Percentiles rank a stretch among this genome's conserved stretches.
phyloP scores from a whole-genome alignment of 306 rosid species.

The Rosa lucieae region DNA sequence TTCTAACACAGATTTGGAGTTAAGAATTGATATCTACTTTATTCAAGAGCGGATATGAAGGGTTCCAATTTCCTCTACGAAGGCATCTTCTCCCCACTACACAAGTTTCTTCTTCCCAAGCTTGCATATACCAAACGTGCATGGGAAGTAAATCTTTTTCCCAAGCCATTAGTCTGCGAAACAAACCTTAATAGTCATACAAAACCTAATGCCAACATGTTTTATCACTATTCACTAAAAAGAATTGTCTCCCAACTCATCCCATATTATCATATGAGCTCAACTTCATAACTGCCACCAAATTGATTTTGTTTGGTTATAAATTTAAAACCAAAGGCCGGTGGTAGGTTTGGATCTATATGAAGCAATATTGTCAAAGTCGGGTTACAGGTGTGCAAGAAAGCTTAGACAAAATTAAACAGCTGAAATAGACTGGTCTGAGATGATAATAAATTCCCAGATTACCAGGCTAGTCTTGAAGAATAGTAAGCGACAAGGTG shows the following conservation, averaged over 20 bases:
- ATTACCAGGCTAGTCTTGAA: background rate
- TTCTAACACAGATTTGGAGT: background rate
- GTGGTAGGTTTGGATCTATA: background rate
- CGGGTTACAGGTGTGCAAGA: constrained; percentile 1
- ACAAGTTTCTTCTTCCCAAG: background rate
- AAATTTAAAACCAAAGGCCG: background rate
- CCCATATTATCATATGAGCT: background rate
- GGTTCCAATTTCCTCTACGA: background rate
- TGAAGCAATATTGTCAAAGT: background rate
- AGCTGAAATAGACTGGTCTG: background rate
- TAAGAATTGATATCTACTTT: background rate
- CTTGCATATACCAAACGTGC: background rate
- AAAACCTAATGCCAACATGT: background rate
- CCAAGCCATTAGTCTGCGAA: background rate
- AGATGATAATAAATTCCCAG: background rate
- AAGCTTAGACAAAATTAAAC: background rate
- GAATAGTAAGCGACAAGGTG: background rate
- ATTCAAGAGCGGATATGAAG: background rate
- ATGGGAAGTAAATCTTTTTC: background rate
- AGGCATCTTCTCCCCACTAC: no score
- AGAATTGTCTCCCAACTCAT: background rate
- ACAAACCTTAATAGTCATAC: background rate
- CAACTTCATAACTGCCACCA: background rate
- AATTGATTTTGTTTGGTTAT: background rate
- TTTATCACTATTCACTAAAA: background rate